Evolutionary conservation across 495 filamentous ascomycete species (phyloP), one percentile per base, ranked within the genome.

Genomic region (Aspergillus indologenus): DNA sequence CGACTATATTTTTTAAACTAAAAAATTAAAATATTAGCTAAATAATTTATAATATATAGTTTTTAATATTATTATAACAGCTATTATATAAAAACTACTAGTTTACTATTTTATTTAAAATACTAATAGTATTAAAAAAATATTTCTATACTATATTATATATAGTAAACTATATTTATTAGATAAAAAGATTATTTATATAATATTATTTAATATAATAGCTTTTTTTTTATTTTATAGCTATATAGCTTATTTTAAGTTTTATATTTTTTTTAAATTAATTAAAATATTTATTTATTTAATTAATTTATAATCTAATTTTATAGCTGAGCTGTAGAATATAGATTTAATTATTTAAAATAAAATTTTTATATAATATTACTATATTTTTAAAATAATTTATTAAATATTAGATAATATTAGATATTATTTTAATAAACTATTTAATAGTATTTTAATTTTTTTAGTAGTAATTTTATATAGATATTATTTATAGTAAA

Each of bases 121-220:
- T 42, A 42, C 19, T 7, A 22, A 12, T 20, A n/a, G 11, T 56
- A 15, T 46, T 21, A 17, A 50, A 19, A 26, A 50, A 49, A 29
- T 51, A 48, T 29, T 48, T 50, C 34, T 48, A 50, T 57, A 57
- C 34, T 48, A 57, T 57, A 34, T 57, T 45, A 50, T 47, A 47
- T 19, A 47, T 47, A 19, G 21, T 19, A 20, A 47, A 21, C 47
- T 50, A 22, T 21, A 50, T 50, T 50, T 26, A 19, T 21, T 50
- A 50, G 7, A 50, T 19, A 15, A 22, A 22, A 47, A 21, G 18
- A 20, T 47, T 47, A 47, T 11, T 47, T 21, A 47, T 18, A 47
- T 19, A 47, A 21, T 47, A 47, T 29, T 29, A 29, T 29, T 9
- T 29, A 29, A 9, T 29, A 29, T 29, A 29, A 9, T 29, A 29